Conservation (phyloP, 768 basidiomycete genomes). For the Podaxis mareebaensis region DNA sequence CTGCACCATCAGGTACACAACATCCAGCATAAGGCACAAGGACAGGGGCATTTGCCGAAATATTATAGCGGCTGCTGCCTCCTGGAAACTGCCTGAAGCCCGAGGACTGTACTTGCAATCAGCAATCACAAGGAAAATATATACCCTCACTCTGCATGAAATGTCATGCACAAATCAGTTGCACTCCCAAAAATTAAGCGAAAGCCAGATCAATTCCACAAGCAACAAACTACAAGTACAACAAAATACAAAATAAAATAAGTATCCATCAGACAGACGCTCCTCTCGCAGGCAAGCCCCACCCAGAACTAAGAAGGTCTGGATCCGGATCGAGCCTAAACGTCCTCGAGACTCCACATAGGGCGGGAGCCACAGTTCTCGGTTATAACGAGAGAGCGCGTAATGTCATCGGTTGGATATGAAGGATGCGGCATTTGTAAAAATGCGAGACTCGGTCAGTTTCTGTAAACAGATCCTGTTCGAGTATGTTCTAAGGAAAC, state of each 20-base stretch:
- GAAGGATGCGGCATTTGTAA: slow-evolving; percentile 74
- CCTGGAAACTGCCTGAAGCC: too few species aligned
- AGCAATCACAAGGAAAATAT: neutral
- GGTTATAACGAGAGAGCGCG: slow-evolving; percentile 62
- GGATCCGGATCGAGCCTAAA: slow-evolving; percentile 41
- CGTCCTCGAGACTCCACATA: slow-evolving; percentile 57
- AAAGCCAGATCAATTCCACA: neutral
- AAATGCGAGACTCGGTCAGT: slow-evolving; percentile 82
- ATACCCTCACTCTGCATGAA: neutral
- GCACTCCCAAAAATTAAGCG: neutral
- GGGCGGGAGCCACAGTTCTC: slow-evolving; percentile 54
- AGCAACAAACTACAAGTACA: neutral
- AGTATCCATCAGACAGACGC: slow-evolving; percentile 65
- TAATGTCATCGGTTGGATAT: slow-evolving; percentile 71
- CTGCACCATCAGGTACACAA: too few species aligned
- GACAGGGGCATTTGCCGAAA: neutral
- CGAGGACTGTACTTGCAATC: neutral
- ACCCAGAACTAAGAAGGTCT: slow-evolving; percentile 25
- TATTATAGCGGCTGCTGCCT: neutral
- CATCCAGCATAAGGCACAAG: too few species aligned
- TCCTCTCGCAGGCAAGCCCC: slow-evolving; percentile 50
- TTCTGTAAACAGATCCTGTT: slow-evolving; percentile 83
- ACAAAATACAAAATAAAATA: slow-evolving; percentile 16
- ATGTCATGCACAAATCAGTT: too few species aligned
- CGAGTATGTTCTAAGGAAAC: slow-evolving; percentile 69